Evolutionary conservation across 768 basidiomycete species (phyloP).

Genomic region (Pleurotus tuber-regium): DNA sequence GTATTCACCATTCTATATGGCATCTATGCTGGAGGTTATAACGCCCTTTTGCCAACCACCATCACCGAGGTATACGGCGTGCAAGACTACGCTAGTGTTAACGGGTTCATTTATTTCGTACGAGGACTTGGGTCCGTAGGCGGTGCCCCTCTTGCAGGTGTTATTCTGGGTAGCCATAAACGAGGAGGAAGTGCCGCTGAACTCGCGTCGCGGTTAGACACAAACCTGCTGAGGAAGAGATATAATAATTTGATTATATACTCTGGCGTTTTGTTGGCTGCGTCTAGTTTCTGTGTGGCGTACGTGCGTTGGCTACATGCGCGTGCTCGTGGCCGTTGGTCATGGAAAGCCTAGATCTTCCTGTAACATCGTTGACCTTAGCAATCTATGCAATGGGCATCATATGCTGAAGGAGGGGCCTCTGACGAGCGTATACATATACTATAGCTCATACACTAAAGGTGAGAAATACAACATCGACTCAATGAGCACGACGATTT

Average conservation of each 20-base stretch:
- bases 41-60: constrained; percentile 35
- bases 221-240: constrained; percentile 18
- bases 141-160: constrained; percentile 36
- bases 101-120: constrained; percentile 34
- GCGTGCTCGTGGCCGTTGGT: constrained; percentile 35
- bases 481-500: neutral
- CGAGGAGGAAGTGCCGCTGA: constrained; percentile 16
- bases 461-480: too few relatives aligned
- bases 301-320: constrained; percentile 43
- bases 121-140: constrained; percentile 34
- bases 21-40: constrained; percentile 41
- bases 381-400: too few relatives aligned
- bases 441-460: too few relatives aligned
- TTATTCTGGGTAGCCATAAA: constrained; percentile 34
- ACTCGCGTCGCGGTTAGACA: neutral
- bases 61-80: constrained; percentile 36
- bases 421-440: too few relatives aligned
- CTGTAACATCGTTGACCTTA: too few relatives aligned
- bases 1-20: constrained; percentile 40
- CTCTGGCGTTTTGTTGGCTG: constrained; percentile 32
- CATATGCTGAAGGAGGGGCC: too few relatives aligned
- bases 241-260: constrained; percentile 38
- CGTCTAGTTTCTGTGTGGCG: constrained; percentile 34
- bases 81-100: constrained; percentile 34
- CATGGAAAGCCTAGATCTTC: constrained; percentile 40